Evolutionary conservation across 73 alveolate species (phyloP).

Genomic region (Uronychia setigera): DNA sequence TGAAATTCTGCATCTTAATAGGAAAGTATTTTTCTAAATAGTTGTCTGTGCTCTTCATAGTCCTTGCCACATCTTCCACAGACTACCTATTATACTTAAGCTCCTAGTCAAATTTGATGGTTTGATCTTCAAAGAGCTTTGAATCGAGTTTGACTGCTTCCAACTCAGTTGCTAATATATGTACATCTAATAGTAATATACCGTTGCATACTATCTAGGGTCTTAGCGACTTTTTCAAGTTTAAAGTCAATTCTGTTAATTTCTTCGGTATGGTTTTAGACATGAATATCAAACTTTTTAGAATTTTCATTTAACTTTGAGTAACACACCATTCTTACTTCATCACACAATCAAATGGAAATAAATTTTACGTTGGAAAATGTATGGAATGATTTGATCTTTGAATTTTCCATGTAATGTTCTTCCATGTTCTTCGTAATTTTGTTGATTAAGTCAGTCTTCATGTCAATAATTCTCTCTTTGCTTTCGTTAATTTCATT

Average conservation of each 20-base stretch:
- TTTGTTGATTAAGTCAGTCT: not conserved
- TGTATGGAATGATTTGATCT: not conserved
- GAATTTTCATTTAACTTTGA: not conserved
- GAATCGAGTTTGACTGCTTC: not conserved
- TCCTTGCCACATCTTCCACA: slow-evolving; percentile 10
- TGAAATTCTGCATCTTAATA: slow-evolving; percentile 24
- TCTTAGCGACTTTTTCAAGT: not conserved
- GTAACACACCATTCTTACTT: not conserved
- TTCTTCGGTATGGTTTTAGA: slow-evolving; percentile 1
- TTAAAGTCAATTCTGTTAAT: slow-evolving; percentile 1
- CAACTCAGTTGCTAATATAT: not conserved
- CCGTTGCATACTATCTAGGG: not conserved
- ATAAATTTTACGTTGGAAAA: too few relatives aligned
- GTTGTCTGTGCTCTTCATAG: slow-evolving; percentile 21
- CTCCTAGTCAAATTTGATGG: not conserved
- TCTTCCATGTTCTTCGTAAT: not conserved
- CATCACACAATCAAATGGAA: too few relatives aligned
- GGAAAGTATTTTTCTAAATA: slow-evolving; percentile 32
- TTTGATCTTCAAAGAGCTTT: not conserved
- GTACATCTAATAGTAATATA: not conserved
- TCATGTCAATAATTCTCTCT: not conserved
- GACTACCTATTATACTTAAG: not conserved
- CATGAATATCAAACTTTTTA: not conserved
- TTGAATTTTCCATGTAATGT: not conserved
- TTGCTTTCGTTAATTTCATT: not conserved